Evolutionary conservation across 2,329 filamentous ascomycete species (phyloP).

Genomic region (Xylariaceae sp.): DNA sequence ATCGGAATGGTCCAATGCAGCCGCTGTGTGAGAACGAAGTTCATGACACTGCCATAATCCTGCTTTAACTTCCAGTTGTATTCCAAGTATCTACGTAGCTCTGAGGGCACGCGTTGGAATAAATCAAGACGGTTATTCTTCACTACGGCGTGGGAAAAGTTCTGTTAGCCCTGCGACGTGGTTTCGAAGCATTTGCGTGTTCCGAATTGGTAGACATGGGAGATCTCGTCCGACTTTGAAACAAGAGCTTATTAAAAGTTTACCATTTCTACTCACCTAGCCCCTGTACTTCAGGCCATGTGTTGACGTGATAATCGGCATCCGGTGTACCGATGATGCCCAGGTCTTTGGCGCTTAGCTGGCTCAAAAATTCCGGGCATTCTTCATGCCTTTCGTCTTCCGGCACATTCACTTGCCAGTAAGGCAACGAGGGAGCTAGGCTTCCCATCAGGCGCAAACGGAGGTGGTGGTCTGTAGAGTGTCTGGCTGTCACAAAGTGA

Average conservation of each 20-base stretch:
- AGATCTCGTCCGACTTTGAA: too few relatives aligned
- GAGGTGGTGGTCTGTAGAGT: too few relatives aligned
- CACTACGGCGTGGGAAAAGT: slow-evolving; percentile 32
- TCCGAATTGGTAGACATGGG: too few relatives aligned
- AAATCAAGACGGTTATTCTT: slow-evolving; percentile 63
- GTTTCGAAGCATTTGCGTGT: too few relatives aligned
- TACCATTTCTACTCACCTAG: slow-evolving; percentile 32
- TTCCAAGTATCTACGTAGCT: slow-evolving; percentile 72
- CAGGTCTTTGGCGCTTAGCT: slow-evolving; percentile 64
- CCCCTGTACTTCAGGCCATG: slow-evolving; percentile 66
- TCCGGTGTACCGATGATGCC: slow-evolving; percentile 69
- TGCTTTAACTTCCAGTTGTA: slow-evolving; percentile 62
- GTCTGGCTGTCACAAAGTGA: too few relatives aligned
- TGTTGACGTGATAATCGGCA: slow-evolving; percentile 54
- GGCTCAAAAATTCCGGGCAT: slow-evolving; percentile 68
- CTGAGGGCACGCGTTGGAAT: slow-evolving; percentile 73
- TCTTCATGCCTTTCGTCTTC: slow-evolving; percentile 54
- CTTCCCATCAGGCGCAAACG: slow-evolving; percentile 33
- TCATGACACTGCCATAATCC: slow-evolving; percentile 71
- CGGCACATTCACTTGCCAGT: slow-evolving; percentile 82
- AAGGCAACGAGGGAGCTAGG: slow-evolving; percentile 44
- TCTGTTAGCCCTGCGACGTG: too few relatives aligned
- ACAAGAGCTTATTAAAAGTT: too few relatives aligned
- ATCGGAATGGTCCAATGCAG: slow-evolving; percentile 62
- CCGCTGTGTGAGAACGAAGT: slow-evolving; percentile 68